Conservation (phyloP, 352 stramenopile species). For the Globisporangium radiosum region DNA sequence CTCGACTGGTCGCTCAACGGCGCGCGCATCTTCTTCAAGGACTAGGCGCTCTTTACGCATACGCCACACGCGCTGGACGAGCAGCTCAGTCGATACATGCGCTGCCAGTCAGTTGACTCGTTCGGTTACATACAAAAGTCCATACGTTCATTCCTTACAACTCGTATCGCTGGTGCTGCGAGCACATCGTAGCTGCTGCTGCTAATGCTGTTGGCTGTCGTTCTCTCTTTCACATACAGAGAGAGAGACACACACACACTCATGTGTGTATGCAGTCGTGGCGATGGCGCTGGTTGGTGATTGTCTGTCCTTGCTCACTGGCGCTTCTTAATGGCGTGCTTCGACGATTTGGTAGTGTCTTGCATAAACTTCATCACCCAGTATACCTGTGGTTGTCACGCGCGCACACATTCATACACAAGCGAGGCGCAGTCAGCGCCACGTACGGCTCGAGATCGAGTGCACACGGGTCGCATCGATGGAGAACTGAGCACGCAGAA, state of each 20-base stretch:
- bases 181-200: no score
- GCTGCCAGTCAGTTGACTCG: no score
- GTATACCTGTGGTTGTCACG: constrained; percentile 25
- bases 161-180: no score
- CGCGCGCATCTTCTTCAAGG: constrained; percentile 91
- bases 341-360: constrained; percentile 30
- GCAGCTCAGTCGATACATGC: no score
- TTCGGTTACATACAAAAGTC: background rate
- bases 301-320: constrained; percentile 24
- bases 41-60: constrained; percentile 20
- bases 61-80: background rate
- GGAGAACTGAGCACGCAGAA: background rate
- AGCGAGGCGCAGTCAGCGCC: no score
- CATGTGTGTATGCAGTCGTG: background rate
- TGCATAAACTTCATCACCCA: constrained; percentile 64
- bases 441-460: no score
- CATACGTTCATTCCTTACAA: background rate
- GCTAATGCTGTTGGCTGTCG: background rate
- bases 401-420: no score
- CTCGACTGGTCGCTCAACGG: constrained; percentile 90
- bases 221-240: background rate
- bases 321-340: constrained; percentile 48
- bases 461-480: no score
- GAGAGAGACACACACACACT: background rate
- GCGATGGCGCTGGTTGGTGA: background rate